Evolutionary conservation across 2,329 filamentous ascomycete species (phyloP), one percentile per base, ranked within the genome.

Genomic region (Fusarium albidum): DNA sequence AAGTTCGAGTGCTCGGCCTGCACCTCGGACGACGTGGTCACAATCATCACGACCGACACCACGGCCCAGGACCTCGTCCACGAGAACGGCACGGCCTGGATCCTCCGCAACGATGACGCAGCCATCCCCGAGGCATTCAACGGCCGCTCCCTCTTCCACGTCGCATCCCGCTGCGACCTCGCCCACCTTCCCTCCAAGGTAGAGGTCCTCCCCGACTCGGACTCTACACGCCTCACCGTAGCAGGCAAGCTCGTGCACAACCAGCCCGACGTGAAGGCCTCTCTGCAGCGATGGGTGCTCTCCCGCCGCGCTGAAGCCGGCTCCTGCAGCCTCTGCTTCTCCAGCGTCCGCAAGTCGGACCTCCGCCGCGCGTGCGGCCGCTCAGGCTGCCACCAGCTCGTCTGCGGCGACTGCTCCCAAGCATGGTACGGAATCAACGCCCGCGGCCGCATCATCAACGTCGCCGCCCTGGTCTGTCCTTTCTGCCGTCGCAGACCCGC

Each of bases 341-440:
- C 66, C 3, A 59, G 63, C 3, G 63, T 71, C 49, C 68, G 69
- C 28, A 74, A 76, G 51, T 57, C 50, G 4, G 65, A 69, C 17
- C 69, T 82, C 2, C 71, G 69, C 12, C 68, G 67, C 1, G 76
- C 79, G 3, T 82, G 79, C 50, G 77, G 78, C 10, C 75, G 78
- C 2, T 66, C 65, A 3, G 77, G 77, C 0, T 82, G 79, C 50
- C 42, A 66, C 12, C 75, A 81, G 64, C 62, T 65, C 6, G 72
- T 82, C 44, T 82, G 79, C 62, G 58, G 57, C 6, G 60, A 52
- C 11, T 82, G 79, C 51, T 58, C 72, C 9, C 52, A 63, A 14
- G 64, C 57, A 3, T 82, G 80, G 79, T 81, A 82, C 51, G 77
- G 77, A 0, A 64, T 77, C 51, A 82, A 82, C 59, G 42, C 35